Conservation (phyloP, 495 filamentous ascomycete genomes). For the Lindgomyces ingoldianus region DNA sequence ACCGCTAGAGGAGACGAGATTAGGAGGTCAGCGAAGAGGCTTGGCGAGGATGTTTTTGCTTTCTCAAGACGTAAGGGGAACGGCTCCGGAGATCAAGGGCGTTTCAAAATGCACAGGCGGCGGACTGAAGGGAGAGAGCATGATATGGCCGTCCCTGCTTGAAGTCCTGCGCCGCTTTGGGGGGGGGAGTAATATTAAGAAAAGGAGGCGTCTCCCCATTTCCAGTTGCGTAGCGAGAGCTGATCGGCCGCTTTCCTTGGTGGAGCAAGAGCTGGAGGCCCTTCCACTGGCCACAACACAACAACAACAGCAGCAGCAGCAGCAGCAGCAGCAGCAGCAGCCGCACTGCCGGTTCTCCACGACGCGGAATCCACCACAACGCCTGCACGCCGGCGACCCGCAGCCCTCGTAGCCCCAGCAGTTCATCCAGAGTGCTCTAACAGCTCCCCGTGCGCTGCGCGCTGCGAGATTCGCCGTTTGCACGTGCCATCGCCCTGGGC, state of each 20-base stretch:
- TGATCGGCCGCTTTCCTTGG: not conserved
- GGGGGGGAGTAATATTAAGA: slow-evolving; percentile 6
- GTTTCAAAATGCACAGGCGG: slow-evolving; percentile 27
- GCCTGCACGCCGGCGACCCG: no score
- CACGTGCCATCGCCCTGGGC: no score
- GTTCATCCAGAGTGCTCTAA: not conserved
- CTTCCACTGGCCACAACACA: no score
- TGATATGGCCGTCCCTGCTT: slow-evolving; percentile 1
- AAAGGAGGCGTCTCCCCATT: slow-evolving; percentile 9
- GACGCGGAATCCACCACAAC: no score
- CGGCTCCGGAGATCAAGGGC: slow-evolving; percentile 1
- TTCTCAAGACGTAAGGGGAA: slow-evolving; percentile 15
- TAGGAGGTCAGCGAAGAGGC: not conserved
- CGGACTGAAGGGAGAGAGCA: slow-evolving; percentile 8
- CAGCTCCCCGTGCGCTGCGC: not conserved
- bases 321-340: no score
- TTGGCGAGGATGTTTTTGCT: not conserved
- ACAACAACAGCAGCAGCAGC: no score
- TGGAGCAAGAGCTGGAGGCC: not conserved
- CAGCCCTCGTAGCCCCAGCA: not conserved
- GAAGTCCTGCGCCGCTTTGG: not conserved
- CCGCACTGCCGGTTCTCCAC: no score
- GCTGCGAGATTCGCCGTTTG: no score
- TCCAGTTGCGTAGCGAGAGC: not conserved
- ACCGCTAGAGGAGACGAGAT: not conserved